These are phyloP conservation scores for Marsdenia floribunda DNA, from an alignment of 257 asterid species.

Conservation along the genomic window DNA sequence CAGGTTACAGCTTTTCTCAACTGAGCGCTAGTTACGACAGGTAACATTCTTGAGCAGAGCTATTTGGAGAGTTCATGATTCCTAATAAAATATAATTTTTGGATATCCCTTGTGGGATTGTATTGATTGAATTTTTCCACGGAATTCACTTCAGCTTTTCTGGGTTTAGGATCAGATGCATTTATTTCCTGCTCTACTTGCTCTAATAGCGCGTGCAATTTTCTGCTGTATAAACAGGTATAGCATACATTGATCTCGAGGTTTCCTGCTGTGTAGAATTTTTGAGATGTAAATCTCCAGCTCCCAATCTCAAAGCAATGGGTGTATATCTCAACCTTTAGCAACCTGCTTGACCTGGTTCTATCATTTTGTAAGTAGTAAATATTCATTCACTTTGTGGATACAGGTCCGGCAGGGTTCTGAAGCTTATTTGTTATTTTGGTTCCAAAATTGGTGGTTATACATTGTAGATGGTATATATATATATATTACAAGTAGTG, in stretches of 20 bases:
- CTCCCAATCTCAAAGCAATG: neutral
- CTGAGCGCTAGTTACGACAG: slow-evolving; percentile 29
- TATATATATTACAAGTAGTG: neutral
- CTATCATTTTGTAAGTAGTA: neutral
- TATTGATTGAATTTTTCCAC: neutral
- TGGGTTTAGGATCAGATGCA: neutral
- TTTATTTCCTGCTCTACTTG: neutral
- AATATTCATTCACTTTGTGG: neutral
- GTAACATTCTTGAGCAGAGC: slow-evolving; percentile 20
- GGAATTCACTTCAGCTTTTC: neutral
- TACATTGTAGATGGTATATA: neutral
- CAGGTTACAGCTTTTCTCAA: slow-evolving; percentile 45
- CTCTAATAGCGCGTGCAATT: neutral
- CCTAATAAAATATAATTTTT: neutral
- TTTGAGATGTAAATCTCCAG: neutral
- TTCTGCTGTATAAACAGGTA: neutral
- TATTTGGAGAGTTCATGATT: neutral
- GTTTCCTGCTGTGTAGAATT: neutral
- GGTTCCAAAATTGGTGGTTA: neutral
- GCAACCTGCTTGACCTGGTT: neutral
- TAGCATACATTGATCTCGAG: neutral
- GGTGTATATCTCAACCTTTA: neutral
- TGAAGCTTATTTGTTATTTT: neutral
- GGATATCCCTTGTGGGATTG: neutral
- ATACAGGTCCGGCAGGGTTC: neutral